Percentiles rank a stretch among this genome's conserved stretches.
These are phyloP conservation scores for Hirschioporus abietinus DNA, from an alignment of 768 basidiomycete genomes.

Conservation along the genomic window DNA sequence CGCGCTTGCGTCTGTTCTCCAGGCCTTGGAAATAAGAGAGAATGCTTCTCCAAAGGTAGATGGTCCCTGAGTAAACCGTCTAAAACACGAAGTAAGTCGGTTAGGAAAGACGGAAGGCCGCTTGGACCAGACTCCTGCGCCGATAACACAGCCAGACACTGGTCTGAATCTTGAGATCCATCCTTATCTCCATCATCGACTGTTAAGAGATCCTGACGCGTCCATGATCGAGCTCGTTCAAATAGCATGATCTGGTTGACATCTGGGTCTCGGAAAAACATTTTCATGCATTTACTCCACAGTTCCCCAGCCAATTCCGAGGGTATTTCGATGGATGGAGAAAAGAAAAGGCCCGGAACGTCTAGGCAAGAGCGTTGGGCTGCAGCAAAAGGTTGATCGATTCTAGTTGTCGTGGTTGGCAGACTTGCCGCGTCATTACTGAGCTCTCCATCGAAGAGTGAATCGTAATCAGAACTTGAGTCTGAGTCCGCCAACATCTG, in stretches of 20 bases:
- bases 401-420: too few species aligned
- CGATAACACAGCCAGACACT: background rate
- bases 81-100: conserved; percentile 46
- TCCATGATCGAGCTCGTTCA: conserved; percentile 32
- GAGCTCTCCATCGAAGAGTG: too few species aligned
- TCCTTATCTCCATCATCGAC: background rate
- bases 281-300: conserved; percentile 44
- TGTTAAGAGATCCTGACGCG: background rate
- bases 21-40: conserved; percentile 54
- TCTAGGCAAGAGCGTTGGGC: conserved; percentile 39
- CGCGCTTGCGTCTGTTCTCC: conserved; percentile 43
- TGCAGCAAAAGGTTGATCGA: too few species aligned
- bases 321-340: conserved; percentile 46
- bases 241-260: conserved; percentile 90
- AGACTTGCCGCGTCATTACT: too few species aligned
- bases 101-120: conserved; percentile 54
- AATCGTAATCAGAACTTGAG: too few species aligned
- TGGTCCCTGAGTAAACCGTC: conserved; percentile 41
- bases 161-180: background rate
- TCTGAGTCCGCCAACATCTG: too few species aligned
- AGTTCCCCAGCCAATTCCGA: conserved; percentile 45
- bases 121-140: conserved; percentile 20
- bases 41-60: conserved; percentile 45
- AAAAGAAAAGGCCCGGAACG: conserved; percentile 62
- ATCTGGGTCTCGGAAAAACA: conserved; percentile 43